Evolutionary conservation across 2,329 filamentous ascomycete genomes (phyloP), one percentile per base, ranked within the genome.

Genomic region (Colletotrichum graminicola): DNA sequence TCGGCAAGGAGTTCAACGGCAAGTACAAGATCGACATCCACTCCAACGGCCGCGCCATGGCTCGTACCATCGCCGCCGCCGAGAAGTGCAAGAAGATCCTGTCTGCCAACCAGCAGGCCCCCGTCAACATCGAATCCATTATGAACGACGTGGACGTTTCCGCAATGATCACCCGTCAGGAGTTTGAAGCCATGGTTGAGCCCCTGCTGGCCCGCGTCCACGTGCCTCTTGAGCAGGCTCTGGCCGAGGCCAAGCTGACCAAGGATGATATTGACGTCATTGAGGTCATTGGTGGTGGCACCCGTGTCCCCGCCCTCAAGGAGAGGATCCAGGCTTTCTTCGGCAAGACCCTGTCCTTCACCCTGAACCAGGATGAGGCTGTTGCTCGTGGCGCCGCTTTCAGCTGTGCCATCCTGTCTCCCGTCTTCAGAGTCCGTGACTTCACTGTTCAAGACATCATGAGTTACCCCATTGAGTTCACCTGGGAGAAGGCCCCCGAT

Each of bases 61-160:
- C 95, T 76, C 94, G 96, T 81, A 93, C 97, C 77, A 89, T 93
- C 52, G 91, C 94, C 73, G 94, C 93, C 68, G 94, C 95, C 66
- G 96, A 99, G 89, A 98, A 97, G 89, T 86, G 97, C 80, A 99
- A 99, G 92, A 98, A 98, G 91, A 92, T 98, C 67, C 87, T 99
- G 67, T 98, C 95, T 45, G 96, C 96, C 80, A 98, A 98, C 86
- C 93, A 95, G 76, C 89, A 93, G 79, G 94, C 95, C 23, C 94
- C 95, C 61, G 84, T 99, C 82, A 98, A 95, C 88, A 97, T 99
- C 78, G 96, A 99, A 87, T 98, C 95, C 45, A 87, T 99, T 76
- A 98, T 99, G 95, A 97, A 98, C 83, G 96, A 99, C 81, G 87
- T 97, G 73, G 96, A 99, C 81, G 96, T 97, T 47, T 90, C 90